A percentile compares a stretch with the other conserved stretches of the same genome.
Conservation (phyloP, 2,329 filamentous ascomycete genomes). For the Volutella citrinella region DNA sequence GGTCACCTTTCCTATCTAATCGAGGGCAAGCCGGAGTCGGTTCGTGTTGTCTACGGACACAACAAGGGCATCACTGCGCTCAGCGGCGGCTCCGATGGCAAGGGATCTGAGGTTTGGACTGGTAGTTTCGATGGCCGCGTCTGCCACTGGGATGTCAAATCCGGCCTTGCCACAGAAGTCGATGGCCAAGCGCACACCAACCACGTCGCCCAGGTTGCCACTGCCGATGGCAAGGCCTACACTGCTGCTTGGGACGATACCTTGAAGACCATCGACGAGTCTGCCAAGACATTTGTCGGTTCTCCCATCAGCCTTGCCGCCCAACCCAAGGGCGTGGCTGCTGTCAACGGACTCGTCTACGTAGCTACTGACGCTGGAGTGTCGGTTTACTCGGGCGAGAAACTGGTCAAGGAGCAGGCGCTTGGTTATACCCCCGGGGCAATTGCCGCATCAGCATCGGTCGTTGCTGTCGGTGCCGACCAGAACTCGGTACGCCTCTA, state of each 20-base stretch:
- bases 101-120: constrained; percentile 71
- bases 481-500: constrained; percentile 76
- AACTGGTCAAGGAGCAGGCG: constrained; percentile 56
- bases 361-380: constrained; percentile 56
- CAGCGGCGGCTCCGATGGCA: constrained; percentile 39
- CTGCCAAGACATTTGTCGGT: constrained; percentile 72
- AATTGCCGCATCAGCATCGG: constrained; percentile 65
- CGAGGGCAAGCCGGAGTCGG: constrained; percentile 66
- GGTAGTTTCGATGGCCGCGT: constrained; percentile 91
- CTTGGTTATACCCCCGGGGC: constrained; percentile 65
- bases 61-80: constrained; percentile 87
- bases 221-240: constrained; percentile 64
- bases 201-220: constrained; percentile 75
- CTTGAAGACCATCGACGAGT: constrained; percentile 72
- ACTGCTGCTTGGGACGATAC: constrained; percentile 95
- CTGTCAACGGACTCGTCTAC: constrained; percentile 49
- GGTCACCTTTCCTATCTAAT: constrained; percentile 89
- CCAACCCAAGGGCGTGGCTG: constrained; percentile 75
- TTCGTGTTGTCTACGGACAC: constrained; percentile 77
- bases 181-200: constrained; percentile 83
- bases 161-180: constrained; percentile 65
- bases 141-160: constrained; percentile 75
- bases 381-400: constrained; percentile 56
- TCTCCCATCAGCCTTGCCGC: constrained; percentile 64
- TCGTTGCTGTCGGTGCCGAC: constrained; percentile 73